These are phyloP conservation scores for Globisporangium recalcitrans DNA, from an alignment of 352 stramenopile species.

Conservation along the genomic window DNA sequence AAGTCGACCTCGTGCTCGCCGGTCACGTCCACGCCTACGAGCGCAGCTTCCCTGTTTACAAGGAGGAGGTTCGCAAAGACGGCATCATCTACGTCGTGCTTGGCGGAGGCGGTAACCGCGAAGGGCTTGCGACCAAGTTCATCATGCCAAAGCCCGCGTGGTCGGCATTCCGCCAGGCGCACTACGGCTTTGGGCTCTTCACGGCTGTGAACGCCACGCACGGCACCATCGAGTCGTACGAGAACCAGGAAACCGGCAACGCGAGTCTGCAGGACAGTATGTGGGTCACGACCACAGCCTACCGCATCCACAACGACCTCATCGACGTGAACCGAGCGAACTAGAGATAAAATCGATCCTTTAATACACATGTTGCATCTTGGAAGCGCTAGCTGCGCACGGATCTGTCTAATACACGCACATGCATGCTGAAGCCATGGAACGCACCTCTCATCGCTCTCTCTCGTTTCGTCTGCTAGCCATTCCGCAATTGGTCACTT, in stretches of 20 bases:
- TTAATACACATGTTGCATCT: background rate
- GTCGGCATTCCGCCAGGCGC: constrained; percentile 74
- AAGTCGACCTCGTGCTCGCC: constrained; percentile 87
- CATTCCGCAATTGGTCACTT: too few species aligned
- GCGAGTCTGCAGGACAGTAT: constrained; percentile 41
- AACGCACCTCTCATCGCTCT: background rate
- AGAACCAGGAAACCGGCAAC: constrained; percentile 42
- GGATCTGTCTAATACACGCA: background rate
- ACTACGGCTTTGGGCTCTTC: constrained; percentile 74
- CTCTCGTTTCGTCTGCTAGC: too few species aligned
- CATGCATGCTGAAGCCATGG: background rate
- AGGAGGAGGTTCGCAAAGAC: constrained; percentile 52
- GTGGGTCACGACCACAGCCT: constrained; percentile 37
- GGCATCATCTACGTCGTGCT: constrained; percentile 91
- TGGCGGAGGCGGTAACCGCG: constrained; percentile 89
- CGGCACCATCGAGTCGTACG: constrained; percentile 65
- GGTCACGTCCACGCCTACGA: constrained; percentile 95
- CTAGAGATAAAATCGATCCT: background rate
- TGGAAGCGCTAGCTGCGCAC: background rate
- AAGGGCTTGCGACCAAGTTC: constrained; percentile 81
- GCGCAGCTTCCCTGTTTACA: constrained; percentile 80
- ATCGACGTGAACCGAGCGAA: background rate
- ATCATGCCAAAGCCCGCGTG: constrained; percentile 69
- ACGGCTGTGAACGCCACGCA: constrained; percentile 63
- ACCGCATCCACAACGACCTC: background rate